Base-by-base conservation (phyloP, 148 eudicot genomes). In the Nepenthes gracilis region DNA sequence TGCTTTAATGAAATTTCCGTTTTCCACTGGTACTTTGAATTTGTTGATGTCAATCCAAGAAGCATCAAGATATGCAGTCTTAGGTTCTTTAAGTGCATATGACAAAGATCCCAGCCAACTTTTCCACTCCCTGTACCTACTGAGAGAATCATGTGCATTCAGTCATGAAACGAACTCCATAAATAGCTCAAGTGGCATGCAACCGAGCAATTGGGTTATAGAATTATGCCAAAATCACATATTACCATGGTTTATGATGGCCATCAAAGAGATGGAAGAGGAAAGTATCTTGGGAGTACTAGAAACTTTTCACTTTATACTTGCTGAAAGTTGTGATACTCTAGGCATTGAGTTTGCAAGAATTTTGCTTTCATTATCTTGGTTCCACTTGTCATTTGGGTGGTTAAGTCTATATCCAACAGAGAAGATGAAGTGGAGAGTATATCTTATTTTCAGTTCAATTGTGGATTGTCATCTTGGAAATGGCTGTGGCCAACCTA, bases 341-440 rank as follows among this genome's bases (percentile, higher is more conserved):
- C 76, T 68, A 47, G 67, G 61, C 53, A 64, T 66, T 65, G 79
- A 77, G 69, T 83, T 86, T 59, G 77, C 80, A 35, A 69, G 73
- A 33, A 60, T 62, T 64, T 63, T 93, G 67, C 81, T 89, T 52
- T 77, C 91, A 52, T 75, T 78, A 49, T 84, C 92, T 37, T 93
- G 99, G 96, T 86, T 84, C 78, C 77, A 87, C 71, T 67, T 81
- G 68, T 74, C 81, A 64, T 93, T 84, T 69, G 83, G 80, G 66
- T 89, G 96, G 66, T 81, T 93, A 66, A 96, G 99, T 64, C 64
- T 88, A 64, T 80, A 86, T 70, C 83, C 96, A 36, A 68, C 89
- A 12, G 95, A 86, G 50, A 89, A 62, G 66, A 83, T 93, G 87
- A 89, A 70, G 68, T 65, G 67, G 76, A 82, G 84, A 63, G 81